Base-by-base conservation (phyloP, 192 early-diverging fungal species). In the Rhizophagus clarus region DNA sequence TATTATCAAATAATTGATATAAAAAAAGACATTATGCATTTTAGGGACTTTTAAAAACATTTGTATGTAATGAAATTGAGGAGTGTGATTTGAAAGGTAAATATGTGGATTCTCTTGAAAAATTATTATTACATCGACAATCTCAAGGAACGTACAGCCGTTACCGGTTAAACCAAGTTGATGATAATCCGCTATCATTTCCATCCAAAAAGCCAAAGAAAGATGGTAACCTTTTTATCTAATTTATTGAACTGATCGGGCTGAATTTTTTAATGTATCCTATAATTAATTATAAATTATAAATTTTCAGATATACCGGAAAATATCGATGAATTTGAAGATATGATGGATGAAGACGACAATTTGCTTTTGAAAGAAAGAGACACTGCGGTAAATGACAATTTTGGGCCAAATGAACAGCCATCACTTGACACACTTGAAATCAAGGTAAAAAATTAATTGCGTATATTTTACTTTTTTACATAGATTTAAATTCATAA, bases 81-180 rank as follows among this genome's bases (percentile, higher is more conserved):
- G 87, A 88, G 56, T 83, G 83, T 68, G 81, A 83, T 62, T 62
- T 88, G 37, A 81, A 81, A 28, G 83, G 87, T 34, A 84, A 82
- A 61, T 84, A 83, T 26, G 83, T 84, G 4, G 64, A 61, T 26
- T 85, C 87, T 11, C 32, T 88, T 15, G 77, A 80, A 32, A 83
- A 85, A 40, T 40, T 88, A 60, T 70, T 86, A 12, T 49, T 88
- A 22, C 75, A 80, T 22, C 85, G 81, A 73, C 79, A 85, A 34
- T 82, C 87, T 12, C 87, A 88, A 63, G 87, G 87, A 28, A 69
- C 85, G 17, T 82, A 76, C 47, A 85, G 84, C 45, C 68, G 60
- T 14, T 88, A 88, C 51, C 72, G 87, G 56, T 63, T 88, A 42
- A 81, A 86, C 60, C 83, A 88, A 40, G 75, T 85, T 0, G 87